These are phyloP conservation scores for Teratosphaeria gauchensis DNA, from an alignment of 2,329 filamentous ascomycete genomes.

Conservation along the genomic window DNA sequence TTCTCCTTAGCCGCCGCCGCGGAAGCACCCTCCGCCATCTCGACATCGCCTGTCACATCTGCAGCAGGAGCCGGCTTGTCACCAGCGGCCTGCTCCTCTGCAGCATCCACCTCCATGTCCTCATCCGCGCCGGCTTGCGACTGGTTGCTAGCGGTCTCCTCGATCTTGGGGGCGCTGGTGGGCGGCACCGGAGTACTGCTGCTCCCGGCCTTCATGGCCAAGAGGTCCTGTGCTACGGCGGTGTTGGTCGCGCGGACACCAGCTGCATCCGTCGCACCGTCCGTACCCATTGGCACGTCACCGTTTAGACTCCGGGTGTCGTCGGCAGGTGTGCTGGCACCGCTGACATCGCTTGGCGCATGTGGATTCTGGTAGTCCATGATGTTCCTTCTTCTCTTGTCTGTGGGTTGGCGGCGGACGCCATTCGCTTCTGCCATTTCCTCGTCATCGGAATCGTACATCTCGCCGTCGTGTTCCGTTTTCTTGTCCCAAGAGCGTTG, in stretches of 20 bases:
- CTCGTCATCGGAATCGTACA: conserved; percentile 84
- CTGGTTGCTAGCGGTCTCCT: background rate
- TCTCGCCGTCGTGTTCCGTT: conserved; percentile 62
- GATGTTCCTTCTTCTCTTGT: conserved; percentile 43
- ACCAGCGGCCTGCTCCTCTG: conserved; percentile 1
- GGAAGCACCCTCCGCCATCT: conserved; percentile 15
- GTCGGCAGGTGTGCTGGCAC: conserved; percentile 31
- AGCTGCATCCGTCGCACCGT: conserved; percentile 7
- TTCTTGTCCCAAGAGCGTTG: conserved; percentile 74
- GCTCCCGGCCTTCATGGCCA: conserved; percentile 12
- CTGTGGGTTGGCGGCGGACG: background rate
- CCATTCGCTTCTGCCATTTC: conserved; percentile 59
- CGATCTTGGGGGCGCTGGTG: background rate
- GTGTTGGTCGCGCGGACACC: conserved; percentile 19
- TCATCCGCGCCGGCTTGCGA: conserved; percentile 2
- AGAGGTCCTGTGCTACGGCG: conserved; percentile 5
- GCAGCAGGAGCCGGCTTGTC: conserved; percentile 13
- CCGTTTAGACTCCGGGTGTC: conserved; percentile 23
- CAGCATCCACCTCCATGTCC: conserved; percentile 21
- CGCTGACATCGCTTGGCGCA: conserved; percentile 43
- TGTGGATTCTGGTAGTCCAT: conserved; percentile 52
- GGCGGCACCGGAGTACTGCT: conserved; percentile 9
- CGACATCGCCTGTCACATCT: conserved; percentile 17
- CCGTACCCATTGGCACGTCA: conserved; percentile 7
- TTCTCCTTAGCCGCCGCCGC: conserved; percentile 13